Conservation (phyloP, 768 basidiomycete species). For the Suillus spraguei region DNA sequence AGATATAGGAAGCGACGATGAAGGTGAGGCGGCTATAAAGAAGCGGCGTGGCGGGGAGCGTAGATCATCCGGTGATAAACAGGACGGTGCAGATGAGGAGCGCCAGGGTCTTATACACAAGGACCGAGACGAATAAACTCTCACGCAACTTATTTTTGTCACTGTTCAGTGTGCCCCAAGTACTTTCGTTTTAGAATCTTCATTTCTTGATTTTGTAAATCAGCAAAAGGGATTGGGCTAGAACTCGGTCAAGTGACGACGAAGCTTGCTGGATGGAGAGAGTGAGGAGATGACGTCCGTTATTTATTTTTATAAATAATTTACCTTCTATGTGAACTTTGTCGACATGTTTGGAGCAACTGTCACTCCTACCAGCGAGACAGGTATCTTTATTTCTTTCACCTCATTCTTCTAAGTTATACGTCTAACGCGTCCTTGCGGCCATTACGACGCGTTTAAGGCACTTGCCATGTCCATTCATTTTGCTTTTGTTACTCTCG, state of each 20-base stretch:
- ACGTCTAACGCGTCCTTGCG: conserved; percentile 15
- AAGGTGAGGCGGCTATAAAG: conserved; percentile 52
- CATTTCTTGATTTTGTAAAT: neutral
- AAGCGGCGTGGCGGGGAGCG: conserved; percentile 43
- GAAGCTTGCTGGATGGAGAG: neutral
- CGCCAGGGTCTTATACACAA: conserved; percentile 64
- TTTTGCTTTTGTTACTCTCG: conserved; percentile 88
- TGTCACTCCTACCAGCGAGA: neutral
- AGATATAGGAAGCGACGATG: conserved; percentile 66
- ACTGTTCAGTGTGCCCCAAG: neutral
- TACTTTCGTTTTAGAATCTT: conserved; percentile 4
- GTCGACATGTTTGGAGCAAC: conserved; percentile 1
- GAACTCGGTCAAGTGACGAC: neutral
- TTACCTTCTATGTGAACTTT: neutral
- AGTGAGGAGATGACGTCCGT: neutral
- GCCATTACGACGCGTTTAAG: conserved; percentile 18
- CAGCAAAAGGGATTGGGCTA: neutral
- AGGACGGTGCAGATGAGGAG: conserved; percentile 53
- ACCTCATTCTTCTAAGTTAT: conserved; percentile 22
- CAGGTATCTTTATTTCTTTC: conserved; percentile 6
- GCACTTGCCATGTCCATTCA: conserved; percentile 53
- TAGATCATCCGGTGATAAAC: conserved; percentile 51
- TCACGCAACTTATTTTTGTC: conserved; percentile 6
- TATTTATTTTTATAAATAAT: conserved; percentile 2
- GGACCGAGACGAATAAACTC: conserved; percentile 37